A percentile compares a stretch with the other conserved stretches of the same genome.
phyloP scores from a whole-genome alignment of 1,139 yeast species.

The Taphrina communis region DNA sequence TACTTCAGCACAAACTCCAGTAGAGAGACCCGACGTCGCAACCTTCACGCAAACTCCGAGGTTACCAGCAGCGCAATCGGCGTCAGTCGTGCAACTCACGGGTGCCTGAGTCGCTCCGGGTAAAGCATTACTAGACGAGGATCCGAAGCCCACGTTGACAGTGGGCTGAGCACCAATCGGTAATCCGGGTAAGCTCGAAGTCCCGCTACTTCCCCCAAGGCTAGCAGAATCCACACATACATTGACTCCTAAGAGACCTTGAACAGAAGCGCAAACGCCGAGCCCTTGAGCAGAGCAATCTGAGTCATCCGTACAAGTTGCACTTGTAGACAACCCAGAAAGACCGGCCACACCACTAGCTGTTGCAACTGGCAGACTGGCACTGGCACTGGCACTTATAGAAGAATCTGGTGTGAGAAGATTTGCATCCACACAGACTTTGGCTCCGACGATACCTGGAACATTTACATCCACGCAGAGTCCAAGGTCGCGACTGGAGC shows the following conservation, averaged over 20 bases:
- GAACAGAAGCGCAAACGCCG: not conserved
- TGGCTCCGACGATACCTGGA: not conserved
- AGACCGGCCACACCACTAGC: not conserved
- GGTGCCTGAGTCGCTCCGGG: not conserved
- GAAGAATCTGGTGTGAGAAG: not conserved
- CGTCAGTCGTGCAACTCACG: not conserved
- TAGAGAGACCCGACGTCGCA: not conserved
- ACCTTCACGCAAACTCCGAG: constrained; percentile 7
- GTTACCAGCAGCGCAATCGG: not conserved
- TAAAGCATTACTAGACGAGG: not conserved
- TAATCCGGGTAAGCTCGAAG: too few relatives aligned
- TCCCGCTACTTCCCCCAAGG: not conserved
- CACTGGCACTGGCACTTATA: not conserved
- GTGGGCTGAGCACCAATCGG: too few relatives aligned
- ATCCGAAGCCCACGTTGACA: too few relatives aligned
- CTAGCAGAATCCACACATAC: not conserved
- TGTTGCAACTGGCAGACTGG: not conserved
- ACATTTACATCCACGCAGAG: constrained; percentile 1
- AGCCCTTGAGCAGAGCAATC: constrained; percentile 3
- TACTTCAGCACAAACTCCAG: not conserved
- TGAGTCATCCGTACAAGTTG: not conserved
- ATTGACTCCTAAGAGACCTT: not conserved
- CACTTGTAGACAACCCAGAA: not conserved
- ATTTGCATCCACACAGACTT: not conserved
- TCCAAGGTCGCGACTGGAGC: constrained; percentile 4